A percentile compares a stretch with the other conserved stretches of the same genome.
phyloP scores from a whole-genome alignment of 1,139 yeast species.

The Candida neerlandica region DNA sequence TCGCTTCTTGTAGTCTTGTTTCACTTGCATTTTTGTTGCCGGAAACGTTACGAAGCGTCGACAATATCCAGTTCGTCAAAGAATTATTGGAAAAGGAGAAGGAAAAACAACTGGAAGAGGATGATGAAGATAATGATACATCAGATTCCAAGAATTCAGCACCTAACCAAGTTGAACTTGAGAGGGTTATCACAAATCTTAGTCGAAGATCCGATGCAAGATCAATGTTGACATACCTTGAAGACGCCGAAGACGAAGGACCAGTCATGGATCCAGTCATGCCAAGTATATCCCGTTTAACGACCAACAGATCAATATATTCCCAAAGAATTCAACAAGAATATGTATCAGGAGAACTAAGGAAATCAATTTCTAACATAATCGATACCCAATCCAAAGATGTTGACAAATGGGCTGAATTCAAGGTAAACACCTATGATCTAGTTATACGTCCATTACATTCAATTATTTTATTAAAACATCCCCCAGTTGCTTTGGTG shows the following conservation, averaged over 20 bases:
- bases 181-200: conserved; percentile 20
- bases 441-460: conserved; percentile 49
- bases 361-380: conserved; percentile 19
- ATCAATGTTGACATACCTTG: conserved; percentile 6
- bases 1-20: conserved; percentile 57
- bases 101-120: conserved; percentile 20
- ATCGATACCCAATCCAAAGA: conserved; percentile 4
- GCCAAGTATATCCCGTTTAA: conserved; percentile 40
- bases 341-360: conserved; percentile 25
- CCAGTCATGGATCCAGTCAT: conserved; percentile 39
- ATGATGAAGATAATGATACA: conserved; percentile 12
- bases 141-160: not conserved
- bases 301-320: conserved; percentile 38
- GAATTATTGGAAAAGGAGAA: conserved; percentile 31
- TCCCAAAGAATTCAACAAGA: conserved; percentile 33
- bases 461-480: conserved; percentile 53
- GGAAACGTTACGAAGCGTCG: conserved; percentile 69
- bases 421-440: conserved; percentile 37
- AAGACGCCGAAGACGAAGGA: conserved; percentile 25
- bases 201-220: conserved; percentile 11
- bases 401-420: conserved; percentile 17
- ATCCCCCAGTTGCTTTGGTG: conserved; percentile 75
- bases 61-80: conserved; percentile 50
- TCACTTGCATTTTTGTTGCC: conserved; percentile 63
- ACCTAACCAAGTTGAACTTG: conserved; percentile 5